A percentile compares a stretch with the other conserved stretches of the same genome.
Conservation (phyloP, 768 basidiomycete genomes). For the Trametes coccinea region DNA sequence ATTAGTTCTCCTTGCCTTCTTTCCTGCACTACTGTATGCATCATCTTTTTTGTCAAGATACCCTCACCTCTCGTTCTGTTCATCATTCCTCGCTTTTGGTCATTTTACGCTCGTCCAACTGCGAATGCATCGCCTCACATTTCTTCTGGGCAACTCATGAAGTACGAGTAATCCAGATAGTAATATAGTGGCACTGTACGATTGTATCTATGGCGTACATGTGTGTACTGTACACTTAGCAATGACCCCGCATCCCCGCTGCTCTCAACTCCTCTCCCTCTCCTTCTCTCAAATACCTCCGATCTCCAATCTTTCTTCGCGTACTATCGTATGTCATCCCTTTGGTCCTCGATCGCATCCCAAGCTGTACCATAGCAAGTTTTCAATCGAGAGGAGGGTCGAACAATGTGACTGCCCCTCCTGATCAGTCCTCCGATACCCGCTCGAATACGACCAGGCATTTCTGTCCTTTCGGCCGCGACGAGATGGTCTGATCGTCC, state of each 20-base stretch:
- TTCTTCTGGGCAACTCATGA: background rate
- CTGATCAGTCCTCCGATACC: background rate
- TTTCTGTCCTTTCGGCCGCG: constrained; percentile 24
- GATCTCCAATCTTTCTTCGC: no score
- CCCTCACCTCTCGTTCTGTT: background rate
- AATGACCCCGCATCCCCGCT: background rate
- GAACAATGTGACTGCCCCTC: no score
- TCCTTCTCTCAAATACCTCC: background rate
- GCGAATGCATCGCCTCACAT: background rate
- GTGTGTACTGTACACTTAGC: constrained; percentile 1
- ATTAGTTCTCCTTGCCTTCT: background rate
- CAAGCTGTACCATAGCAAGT: no score
- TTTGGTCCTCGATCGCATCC: no score
- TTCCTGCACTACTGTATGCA: background rate
- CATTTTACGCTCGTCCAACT: background rate
- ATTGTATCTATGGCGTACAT: constrained; percentile 14
- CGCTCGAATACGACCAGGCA: constrained; percentile 27
- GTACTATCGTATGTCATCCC: no score
- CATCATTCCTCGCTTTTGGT: background rate
- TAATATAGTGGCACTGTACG: constrained; percentile 5
- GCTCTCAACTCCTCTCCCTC: background rate
- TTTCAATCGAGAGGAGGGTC: no score
- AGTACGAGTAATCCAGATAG: background rate
- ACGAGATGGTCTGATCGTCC: constrained; percentile 24
- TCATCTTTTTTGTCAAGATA: background rate